phyloP scores from a whole-genome alignment of 1,139 yeast genomes.

The Fermentozyma sake region DNA sequence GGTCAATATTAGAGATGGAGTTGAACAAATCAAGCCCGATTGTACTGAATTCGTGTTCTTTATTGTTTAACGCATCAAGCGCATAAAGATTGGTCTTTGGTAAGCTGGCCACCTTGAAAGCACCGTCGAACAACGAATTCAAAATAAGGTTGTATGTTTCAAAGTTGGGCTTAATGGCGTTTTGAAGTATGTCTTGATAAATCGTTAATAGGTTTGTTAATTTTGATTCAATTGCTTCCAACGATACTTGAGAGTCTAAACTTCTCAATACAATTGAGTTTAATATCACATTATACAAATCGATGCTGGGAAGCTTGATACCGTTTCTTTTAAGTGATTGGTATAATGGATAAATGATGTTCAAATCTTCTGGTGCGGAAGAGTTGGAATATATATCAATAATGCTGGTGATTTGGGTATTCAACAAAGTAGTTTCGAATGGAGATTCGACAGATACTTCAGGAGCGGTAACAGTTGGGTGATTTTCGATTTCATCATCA shows the following conservation, averaged over 20 bases:
- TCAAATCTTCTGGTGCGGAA: constrained; percentile 18
- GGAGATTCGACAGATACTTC: constrained; percentile 4
- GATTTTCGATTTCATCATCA: not conserved
- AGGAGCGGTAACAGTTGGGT: constrained; percentile 2
- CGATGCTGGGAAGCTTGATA: constrained; percentile 27
- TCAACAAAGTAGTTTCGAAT: constrained; percentile 21
- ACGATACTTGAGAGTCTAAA: constrained; percentile 19
- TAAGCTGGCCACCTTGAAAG: constrained; percentile 27
- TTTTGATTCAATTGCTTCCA: constrained; percentile 31
- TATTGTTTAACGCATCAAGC: constrained; percentile 4
- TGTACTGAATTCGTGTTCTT: constrained; percentile 54
- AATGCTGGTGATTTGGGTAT: constrained; percentile 20
- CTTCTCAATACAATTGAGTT: constrained; percentile 28
- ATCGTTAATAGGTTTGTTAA: constrained; percentile 60
- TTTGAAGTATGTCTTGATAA: constrained; percentile 55
- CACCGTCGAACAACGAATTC: constrained; percentile 46
- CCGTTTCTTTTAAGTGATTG: constrained; percentile 40
- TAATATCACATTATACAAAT: constrained; percentile 34
- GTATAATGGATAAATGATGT: constrained; percentile 39
- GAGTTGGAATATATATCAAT: constrained; percentile 12
- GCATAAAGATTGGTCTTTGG: constrained; percentile 6
- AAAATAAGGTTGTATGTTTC: constrained; percentile 53
- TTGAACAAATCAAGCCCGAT: constrained; percentile 57
- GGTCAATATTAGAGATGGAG: constrained; percentile 32
- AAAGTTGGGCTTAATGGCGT: constrained; percentile 45